These are phyloP conservation scores for Chrysanthemum makinoi DNA, from an alignment of 129 eudicot genomes.

Conservation along the genomic window DNA sequence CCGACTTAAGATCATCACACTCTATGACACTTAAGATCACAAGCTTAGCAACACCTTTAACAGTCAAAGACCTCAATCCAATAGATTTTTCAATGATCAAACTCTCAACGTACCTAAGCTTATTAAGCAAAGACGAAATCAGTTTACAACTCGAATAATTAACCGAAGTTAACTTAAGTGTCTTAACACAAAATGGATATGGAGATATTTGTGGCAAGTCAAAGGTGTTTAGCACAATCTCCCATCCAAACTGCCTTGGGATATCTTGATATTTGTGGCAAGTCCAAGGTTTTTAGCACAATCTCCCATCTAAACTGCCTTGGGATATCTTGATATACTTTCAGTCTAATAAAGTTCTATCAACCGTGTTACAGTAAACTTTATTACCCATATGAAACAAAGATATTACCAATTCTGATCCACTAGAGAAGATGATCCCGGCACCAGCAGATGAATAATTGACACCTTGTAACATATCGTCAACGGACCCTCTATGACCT, in stretches of 20 bases:
- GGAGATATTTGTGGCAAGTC: conserved; percentile 22
- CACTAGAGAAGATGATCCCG: no score
- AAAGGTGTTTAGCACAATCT: conserved; percentile 17
- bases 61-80: conserved; percentile 29
- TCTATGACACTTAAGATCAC: conserved; percentile 7
- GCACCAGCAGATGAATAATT: no score
- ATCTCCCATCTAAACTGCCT: no score
- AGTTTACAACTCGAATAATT: conserved; percentile 14
- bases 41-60: conserved; percentile 23
- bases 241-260: conserved; percentile 34
- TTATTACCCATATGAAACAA: no score
- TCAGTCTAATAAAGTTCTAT: no score
- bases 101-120: conserved; percentile 29
- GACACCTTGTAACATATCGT: no score
- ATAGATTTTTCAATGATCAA: conserved; percentile 30
- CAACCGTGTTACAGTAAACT: no score
- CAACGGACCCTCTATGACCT: no score
- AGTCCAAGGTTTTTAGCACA: no score
- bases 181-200: conserved; percentile 11
- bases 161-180: conserved; percentile 26
- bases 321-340: conserved; percentile 23
- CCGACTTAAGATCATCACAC: conserved; percentile 25
- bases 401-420: no score
- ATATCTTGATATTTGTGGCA: no score
- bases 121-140: conserved; percentile 23